Percentiles rank a stretch among this genome's conserved stretches.
Evolutionary conservation across 2,329 filamentous ascomycete genomes (phyloP).

Genomic region (Penicillium sp.): DNA sequence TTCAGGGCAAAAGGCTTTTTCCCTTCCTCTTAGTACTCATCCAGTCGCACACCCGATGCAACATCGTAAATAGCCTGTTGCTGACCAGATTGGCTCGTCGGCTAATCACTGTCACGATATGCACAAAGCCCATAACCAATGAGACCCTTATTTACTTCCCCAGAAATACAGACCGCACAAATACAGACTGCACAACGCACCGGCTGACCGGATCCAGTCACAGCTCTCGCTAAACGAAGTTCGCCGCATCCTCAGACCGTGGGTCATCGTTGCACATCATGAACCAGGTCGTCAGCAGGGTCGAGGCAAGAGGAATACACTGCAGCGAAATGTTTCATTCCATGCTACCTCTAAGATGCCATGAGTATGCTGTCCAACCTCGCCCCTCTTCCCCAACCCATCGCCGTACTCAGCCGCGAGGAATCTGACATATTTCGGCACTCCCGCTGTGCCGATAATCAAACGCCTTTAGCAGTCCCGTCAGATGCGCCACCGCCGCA

Average conservation of each 20-base stretch:
- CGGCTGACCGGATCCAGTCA: slow-evolving; percentile 22
- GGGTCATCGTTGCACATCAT: slow-evolving; percentile 23
- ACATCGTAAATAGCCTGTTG: slow-evolving; percentile 17
- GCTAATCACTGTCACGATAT: neutral
- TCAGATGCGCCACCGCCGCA: slow-evolving; percentile 75
- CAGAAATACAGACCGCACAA: slow-evolving; percentile 24
- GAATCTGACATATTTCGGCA: slow-evolving; percentile 48
- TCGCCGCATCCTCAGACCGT: slow-evolving; percentile 15
- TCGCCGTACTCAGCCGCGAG: slow-evolving; percentile 18
- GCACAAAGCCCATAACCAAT: neutral
- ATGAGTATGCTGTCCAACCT: slow-evolving; percentile 22
- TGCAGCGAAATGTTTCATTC: slow-evolving; percentile 12
- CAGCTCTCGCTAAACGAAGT: slow-evolving; percentile 1
- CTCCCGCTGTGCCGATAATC: slow-evolving; percentile 69
- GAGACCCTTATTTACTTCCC: slow-evolving; percentile 10
- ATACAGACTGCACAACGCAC: slow-evolving; percentile 4
- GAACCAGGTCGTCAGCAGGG: slow-evolving; percentile 22
- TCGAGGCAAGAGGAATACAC: neutral
- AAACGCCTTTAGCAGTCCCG: slow-evolving; percentile 76
- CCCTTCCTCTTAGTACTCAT: neutral
- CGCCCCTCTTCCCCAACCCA: slow-evolving; percentile 5
- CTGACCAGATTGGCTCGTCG: neutral
- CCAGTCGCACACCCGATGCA: slow-evolving; percentile 24
- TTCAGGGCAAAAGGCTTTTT: neutral
- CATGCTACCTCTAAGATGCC: slow-evolving; percentile 19